phyloP scores from a whole-genome alignment of 495 filamentous ascomycete species.

The Xylaria curta region DNA sequence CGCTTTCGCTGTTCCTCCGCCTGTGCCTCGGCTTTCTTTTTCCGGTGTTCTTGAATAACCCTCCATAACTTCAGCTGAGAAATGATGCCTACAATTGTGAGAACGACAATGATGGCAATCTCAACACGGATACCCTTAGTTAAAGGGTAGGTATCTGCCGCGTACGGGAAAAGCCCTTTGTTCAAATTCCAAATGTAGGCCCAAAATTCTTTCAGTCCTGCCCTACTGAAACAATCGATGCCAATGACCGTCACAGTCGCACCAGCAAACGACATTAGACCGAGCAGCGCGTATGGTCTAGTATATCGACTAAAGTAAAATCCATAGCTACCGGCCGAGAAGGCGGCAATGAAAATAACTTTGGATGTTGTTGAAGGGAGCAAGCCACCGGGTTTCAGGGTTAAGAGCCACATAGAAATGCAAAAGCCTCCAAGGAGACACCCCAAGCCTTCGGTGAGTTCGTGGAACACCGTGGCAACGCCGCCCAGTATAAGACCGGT shows the following conservation, averaged over 20 bases:
- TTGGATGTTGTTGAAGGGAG: constrained; percentile 66
- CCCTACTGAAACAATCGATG: constrained; percentile 88
- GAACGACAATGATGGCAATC: constrained; percentile 75
- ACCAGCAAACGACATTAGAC: constrained; percentile 77
- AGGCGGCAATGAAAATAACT: constrained; percentile 74
- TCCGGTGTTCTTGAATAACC: constrained; percentile 75
- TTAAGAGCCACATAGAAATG: constrained; percentile 89
- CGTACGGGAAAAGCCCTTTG: constrained; percentile 73
- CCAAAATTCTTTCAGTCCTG: constrained; percentile 95
- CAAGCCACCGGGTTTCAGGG: constrained; percentile 77
- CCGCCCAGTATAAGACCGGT: constrained; percentile 81
- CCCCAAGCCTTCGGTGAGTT: constrained; percentile 85
- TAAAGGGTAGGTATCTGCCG: constrained; percentile 78
- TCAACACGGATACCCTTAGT: constrained; percentile 89
- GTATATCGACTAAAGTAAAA: constrained; percentile 83
- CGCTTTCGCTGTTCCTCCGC: constrained; percentile 63
- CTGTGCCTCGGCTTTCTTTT: constrained; percentile 62
- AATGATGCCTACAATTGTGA: constrained; percentile 76
- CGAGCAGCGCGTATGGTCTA: constrained; percentile 76
- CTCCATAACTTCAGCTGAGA: constrained; percentile 90
- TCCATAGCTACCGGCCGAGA: constrained; percentile 69
- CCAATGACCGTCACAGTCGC: constrained; percentile 80
- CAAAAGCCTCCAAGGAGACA: constrained; percentile 90
- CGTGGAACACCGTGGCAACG: constrained; percentile 77
- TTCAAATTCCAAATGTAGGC: constrained; percentile 91